Evolutionary conservation across 441 rosid species (phyloP), one percentile per base, ranked within the genome.

Genomic region (Populus tomentosa): DNA sequence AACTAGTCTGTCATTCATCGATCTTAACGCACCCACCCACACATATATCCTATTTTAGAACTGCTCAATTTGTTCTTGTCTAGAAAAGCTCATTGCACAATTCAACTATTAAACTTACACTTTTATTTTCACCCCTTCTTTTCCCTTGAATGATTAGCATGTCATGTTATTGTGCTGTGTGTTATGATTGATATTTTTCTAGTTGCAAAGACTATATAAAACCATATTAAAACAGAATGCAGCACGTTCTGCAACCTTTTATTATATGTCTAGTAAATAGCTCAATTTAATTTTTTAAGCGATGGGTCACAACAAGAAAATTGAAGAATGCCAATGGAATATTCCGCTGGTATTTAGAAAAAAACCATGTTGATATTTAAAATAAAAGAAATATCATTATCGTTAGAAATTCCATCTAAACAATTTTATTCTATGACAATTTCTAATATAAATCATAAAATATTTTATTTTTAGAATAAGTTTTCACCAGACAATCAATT

Each of bases 61-160:
- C 13, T 69, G 59, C 72, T 40, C 32, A 40, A 21, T 61, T 61
- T 16, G 8, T 61, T 33, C 32, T 32, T 70, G 4, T 4, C 6
- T 13, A 2, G 13, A 10, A 40, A 21, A 69, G 23, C 1, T 38
- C 11, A 9, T 32, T 32, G 28, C 26, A 24, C 11, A 78, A 67
- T 13, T 36, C 5, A 36, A 67, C 73, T 68, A 62, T 78, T 78
- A 66, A 35, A 72, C 73, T 77, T 35, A 53, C n/a, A 13, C n/a
- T 53, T 56, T 28, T 30, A 56, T 61, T 72, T 56, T 40, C 35
- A n/a, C 68, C 56, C 20, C 28, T 50, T 50, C 63, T 32, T 13
- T 65, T 6, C 50, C 67, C 26, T 14, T 24, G 38, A 66, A 73
- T 68, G 69, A 73, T 78, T 61, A 78, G 38, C 66, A 9, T 68